Evolutionary conservation across 352 stramenopile genomes (phyloP).

Genomic region (Paralagenidium karlingii): DNA sequence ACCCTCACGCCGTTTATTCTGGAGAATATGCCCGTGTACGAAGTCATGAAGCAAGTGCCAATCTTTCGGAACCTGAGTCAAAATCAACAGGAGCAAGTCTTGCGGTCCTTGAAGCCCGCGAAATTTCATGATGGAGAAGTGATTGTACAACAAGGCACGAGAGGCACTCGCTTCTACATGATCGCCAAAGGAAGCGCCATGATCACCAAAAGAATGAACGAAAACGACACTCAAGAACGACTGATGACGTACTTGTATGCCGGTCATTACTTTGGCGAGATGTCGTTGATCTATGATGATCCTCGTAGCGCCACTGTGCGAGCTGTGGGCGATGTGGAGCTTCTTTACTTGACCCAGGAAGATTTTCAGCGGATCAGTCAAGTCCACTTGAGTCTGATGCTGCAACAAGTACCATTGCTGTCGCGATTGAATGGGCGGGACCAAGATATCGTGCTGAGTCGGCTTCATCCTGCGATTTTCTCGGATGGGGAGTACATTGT

Average conservation of each 20-base stretch:
- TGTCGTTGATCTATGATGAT: constrained; percentile 87
- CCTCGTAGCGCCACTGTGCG: constrained; percentile 71
- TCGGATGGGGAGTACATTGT: constrained; percentile 83
- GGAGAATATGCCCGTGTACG: constrained; percentile 80
- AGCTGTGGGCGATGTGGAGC: constrained; percentile 62
- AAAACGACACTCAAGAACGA: constrained; percentile 32
- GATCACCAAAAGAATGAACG: constrained; percentile 53
- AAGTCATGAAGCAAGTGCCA: constrained; percentile 82
- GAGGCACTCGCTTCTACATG: constrained; percentile 83
- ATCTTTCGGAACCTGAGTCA: constrained; percentile 79
- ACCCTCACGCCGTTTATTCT: constrained; percentile 58
- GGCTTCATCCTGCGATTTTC: constrained; percentile 73
- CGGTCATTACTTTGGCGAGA: constrained; percentile 90
- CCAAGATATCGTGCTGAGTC: constrained; percentile 72
- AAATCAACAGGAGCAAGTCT: constrained; percentile 80
- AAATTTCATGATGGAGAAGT: constrained; percentile 76
- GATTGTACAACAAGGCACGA: constrained; percentile 78
- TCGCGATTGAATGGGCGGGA: constrained; percentile 52
- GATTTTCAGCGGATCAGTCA: constrained; percentile 82
- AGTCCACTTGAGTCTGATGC: constrained; percentile 78
- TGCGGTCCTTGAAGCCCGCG: constrained; percentile 68
- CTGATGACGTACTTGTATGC: constrained; percentile 83
- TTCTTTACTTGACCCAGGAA: constrained; percentile 76
- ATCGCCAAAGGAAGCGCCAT: constrained; percentile 82
- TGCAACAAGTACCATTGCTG: constrained; percentile 75